Base-by-base conservation (phyloP, 108 stramenopile genomes). In the Cyclotella choctawhatcheeana region DNA sequence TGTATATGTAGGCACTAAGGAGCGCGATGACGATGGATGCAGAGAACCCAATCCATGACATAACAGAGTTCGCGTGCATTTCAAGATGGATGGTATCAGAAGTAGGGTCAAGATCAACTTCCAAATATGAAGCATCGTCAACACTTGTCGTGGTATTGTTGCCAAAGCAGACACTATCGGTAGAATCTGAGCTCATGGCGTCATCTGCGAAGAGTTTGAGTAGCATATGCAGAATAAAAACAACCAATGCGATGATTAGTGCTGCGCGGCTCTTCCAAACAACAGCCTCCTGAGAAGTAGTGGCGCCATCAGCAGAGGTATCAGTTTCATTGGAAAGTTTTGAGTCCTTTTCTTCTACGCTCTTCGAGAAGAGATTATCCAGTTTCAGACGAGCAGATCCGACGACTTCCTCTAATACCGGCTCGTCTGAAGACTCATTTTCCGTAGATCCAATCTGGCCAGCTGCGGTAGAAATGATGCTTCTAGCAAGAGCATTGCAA, bases 101-200 rank as follows among this genome's bases (percentile, higher is more conserved):
- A n/a, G 50, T 33, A 0, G 56, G 56, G 14, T 32, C 35, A 10
- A 76, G 24, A n/a, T 60, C 58, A 10, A 67, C 25, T 54, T 76
- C 74, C 74, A 58, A 76, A 20, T 50, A 1, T 44, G 65, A 59
- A 25, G 67, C 2, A 7, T 65, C 67, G 8, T 47, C 48, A 61
- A 53, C 51, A 29, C 58, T 53, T 10, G 58, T 21, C 1, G n/a
- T n/a, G n/a, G 50, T 31, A 25, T 67, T 40, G 8, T 52, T 76
- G 7, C 27, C 18, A 50, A 68, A 25, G 27, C 74, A 76, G 31
- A 30, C 30, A 31, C 59, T 58, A 53, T 60, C 34, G 5, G 56
- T 31, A 0, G 31, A 18, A 14, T 43, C 32, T 1, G 60, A 45
- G 12, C 22, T 43, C 2, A 48, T 13, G 33, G 25, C 26, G 30